Base-by-base conservation (phyloP, 2,329 filamentous ascomycete genomes). In the Ophioceras dolichostomum region DNA sequence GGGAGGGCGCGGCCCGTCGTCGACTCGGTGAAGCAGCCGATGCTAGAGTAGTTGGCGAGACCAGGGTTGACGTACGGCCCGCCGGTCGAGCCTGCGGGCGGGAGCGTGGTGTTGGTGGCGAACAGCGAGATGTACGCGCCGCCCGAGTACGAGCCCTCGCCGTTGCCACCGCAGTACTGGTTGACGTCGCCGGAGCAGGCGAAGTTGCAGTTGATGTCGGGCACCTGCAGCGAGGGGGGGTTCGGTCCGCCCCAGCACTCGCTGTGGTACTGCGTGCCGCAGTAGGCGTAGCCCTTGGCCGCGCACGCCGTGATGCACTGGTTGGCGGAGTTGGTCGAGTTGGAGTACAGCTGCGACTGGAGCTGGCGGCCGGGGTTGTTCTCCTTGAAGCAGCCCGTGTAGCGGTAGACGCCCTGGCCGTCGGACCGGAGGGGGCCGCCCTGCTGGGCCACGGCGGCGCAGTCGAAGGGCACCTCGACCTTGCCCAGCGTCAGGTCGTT, bases 171-270 rank as follows among this genome's bases (percentile, higher is more conserved):
- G 32, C 72, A 76, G 13, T 65, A 58, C 45, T 73, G 57, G 40
- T 64, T 62, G 20, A 64, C 40, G 31, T 67, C 60, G 1, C 70
- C 71, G 0, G 54, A 45, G 42, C 72, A 76, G 27, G 60, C 49
- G 39, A 59, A 73, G 51, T 68, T 67, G 53, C 72, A 76, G 42
- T 70, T 58, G 4, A 36, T 46, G 4, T 68, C 62, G 14, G 54
- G 53, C 1, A 67, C 65, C 43, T 63, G 54, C 10, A 58, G 48
- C 0, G 47, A 53, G 0, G 70, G 70, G 18, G 69, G 58, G 0
- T 46, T 59, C 19, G 62, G 62, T 2, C 72, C 71, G 14, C 57
- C 68, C 71, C 70, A 76, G 46, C 70, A 74, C 45, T 76, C 69
- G 10, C 53, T 46, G 14, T 62, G 54, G 41, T 72, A 73, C 37